Percentiles rank a stretch among this genome's conserved stretches.
These are phyloP conservation scores for Coprinopsis sp. DNA, from an alignment of 768 basidiomycete genomes.

Conservation along the genomic window DNA sequence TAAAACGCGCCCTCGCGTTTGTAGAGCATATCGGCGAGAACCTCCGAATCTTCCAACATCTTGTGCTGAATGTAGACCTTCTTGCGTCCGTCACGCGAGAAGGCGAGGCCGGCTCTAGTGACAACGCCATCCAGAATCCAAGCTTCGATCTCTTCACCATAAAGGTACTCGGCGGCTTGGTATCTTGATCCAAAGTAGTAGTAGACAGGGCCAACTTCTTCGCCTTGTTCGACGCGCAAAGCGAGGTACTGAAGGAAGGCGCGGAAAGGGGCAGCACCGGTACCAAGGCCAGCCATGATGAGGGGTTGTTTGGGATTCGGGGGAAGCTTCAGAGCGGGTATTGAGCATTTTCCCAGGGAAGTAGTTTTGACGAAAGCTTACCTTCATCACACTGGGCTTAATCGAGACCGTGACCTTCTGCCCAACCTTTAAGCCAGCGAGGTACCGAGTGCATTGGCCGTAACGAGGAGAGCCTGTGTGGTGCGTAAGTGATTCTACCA, in stretches of 20 bases:
- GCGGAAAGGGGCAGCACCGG: conserved; percentile 98
- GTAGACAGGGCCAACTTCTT: conserved; percentile 85
- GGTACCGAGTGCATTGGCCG: conserved; percentile 96
- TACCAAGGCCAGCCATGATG: conserved; percentile 98
- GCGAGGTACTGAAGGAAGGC: conserved; percentile 98
- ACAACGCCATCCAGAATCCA: conserved; percentile 83
- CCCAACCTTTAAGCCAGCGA: conserved; percentile 76
- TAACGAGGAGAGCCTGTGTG: conserved; percentile 63
- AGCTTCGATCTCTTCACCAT: conserved; percentile 94
- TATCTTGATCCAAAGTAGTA: conserved; percentile 99
- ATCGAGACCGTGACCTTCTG: conserved; percentile 96
- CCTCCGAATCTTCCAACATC: conserved; percentile 86
- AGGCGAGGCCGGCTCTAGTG: conserved; percentile 88
- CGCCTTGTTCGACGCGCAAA: conserved; percentile 67
- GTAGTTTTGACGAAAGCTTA: conserved; percentile 26
- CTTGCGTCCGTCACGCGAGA: conserved; percentile 87
- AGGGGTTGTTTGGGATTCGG: conserved; percentile 81
- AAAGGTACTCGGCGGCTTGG: conserved; percentile 93
- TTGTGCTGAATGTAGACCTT: conserved; percentile 99
- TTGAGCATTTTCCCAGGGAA: background rate
- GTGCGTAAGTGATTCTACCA: conserved; percentile 3
- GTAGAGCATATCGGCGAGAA: conserved; percentile 70
- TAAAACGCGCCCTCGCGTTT: conserved; percentile 83
- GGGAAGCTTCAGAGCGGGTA: conserved; percentile 55
- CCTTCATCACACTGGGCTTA: conserved; percentile 99